phyloP scores from a whole-genome alignment of 2,329 filamentous ascomycete genomes.

The Zymoseptoria pseudotritici region DNA sequence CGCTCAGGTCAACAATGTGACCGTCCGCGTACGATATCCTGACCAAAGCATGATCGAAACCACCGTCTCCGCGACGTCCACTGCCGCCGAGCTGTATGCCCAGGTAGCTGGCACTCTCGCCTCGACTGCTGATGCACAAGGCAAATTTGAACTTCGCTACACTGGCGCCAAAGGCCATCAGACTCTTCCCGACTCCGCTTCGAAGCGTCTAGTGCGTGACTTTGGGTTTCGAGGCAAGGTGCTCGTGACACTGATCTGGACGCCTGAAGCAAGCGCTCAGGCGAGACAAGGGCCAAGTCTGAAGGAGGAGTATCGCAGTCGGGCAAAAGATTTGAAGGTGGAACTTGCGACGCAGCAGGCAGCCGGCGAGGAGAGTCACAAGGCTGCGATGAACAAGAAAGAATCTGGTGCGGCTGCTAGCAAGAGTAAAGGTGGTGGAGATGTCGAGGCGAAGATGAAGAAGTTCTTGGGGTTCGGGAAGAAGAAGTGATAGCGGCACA shows the following conservation, averaged over 20 bases:
- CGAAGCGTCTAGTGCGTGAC: slow-evolving; percentile 59
- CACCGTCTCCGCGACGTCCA: slow-evolving; percentile 60
- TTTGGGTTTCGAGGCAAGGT: slow-evolving; percentile 65
- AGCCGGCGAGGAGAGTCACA: slow-evolving; percentile 18
- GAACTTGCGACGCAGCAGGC: slow-evolving; percentile 47
- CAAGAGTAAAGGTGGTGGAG: slow-evolving; percentile 30
- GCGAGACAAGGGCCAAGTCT: slow-evolving; percentile 54
- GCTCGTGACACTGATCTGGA: slow-evolving; percentile 71
- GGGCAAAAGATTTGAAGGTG: slow-evolving; percentile 61
- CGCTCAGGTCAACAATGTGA: slow-evolving; percentile 58
- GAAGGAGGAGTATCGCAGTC: slow-evolving; percentile 49
- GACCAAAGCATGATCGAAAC: slow-evolving; percentile 74
- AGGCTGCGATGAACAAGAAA: slow-evolving; percentile 25
- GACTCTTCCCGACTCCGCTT: slow-evolving; percentile 16
- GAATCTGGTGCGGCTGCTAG: slow-evolving; percentile 12
- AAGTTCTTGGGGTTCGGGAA: slow-evolving; percentile 68
- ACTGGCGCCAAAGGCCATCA: slow-evolving; percentile 45
- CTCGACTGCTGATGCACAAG: slow-evolving; percentile 38
- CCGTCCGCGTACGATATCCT: slow-evolving; percentile 77
- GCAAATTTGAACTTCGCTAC: slow-evolving; percentile 62
- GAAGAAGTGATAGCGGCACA: slow-evolving; percentile 40
- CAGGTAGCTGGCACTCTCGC: slow-evolving; percentile 68
- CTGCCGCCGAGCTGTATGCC: slow-evolving; percentile 63
- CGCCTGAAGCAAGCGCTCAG: slow-evolving; percentile 51
- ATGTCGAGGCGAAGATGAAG: slow-evolving; percentile 46